Conservation (phyloP, 2,329 filamentous ascomycete genomes). For the Fusarium veterinarium region DNA sequence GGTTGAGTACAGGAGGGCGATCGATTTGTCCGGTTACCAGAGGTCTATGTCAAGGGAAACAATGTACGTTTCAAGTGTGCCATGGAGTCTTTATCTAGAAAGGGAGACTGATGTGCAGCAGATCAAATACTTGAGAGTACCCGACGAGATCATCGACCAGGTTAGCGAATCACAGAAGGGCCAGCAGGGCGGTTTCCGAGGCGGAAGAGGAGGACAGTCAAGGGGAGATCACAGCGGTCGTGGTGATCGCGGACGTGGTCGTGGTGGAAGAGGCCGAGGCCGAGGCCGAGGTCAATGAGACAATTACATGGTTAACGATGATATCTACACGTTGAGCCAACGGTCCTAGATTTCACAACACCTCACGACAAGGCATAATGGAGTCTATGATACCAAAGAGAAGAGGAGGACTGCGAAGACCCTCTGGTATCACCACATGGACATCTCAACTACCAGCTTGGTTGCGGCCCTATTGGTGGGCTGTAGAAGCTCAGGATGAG, state of each 20-base stretch:
- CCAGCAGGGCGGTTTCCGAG: slow-evolving; percentile 71
- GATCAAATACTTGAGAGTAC: slow-evolving; percentile 98
- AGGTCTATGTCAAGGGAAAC: slow-evolving; percentile 97
- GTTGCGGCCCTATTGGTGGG: slow-evolving; percentile 17
- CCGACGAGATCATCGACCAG: slow-evolving; percentile 94
- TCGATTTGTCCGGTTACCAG: slow-evolving; percentile 89
- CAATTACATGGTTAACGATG: neutral
- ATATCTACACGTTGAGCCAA: slow-evolving; percentile 6
- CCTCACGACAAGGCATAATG: neutral
- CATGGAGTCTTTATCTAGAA: neutral
- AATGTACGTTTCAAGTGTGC: slow-evolving; percentile 72
- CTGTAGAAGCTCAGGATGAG: slow-evolving; percentile 1
- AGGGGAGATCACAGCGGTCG: slow-evolving; percentile 69
- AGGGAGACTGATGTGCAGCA: slow-evolving; percentile 52
- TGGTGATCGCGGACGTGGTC: slow-evolving; percentile 56
- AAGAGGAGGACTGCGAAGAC: slow-evolving; percentile 9
- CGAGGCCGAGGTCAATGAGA: slow-evolving; percentile 51
- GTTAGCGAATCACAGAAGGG: slow-evolving; percentile 92
- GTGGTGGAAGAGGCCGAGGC: slow-evolving; percentile 53
- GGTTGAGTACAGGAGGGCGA: slow-evolving; percentile 78
- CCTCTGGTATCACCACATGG: slow-evolving; percentile 6
- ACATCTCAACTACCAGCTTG: slow-evolving; percentile 6
- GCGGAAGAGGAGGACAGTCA: slow-evolving; percentile 70
- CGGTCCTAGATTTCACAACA: neutral
- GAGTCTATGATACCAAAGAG: slow-evolving; percentile 2